These are phyloP conservation scores for Plasmodium inui DNA, from an alignment of 169 alveolate genomes.

Conservation along the genomic window DNA sequence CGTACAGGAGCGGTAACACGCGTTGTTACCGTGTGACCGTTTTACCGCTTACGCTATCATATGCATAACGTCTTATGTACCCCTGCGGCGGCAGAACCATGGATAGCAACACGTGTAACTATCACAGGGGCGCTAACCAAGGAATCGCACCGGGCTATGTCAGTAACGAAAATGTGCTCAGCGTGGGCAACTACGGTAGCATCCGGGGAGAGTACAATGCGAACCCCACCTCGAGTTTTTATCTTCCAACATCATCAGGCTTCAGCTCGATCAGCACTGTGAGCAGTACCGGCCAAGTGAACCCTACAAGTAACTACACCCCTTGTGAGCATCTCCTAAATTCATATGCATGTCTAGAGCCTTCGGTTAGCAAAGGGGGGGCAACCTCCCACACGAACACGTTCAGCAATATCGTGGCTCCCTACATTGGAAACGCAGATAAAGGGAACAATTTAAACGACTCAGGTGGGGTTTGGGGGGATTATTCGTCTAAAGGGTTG, in stretches of 20 bases:
- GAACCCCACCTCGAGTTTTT: neutral
- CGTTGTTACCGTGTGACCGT: neutral
- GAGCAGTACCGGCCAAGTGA: neutral
- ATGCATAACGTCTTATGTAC: neutral
- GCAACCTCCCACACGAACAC: neutral
- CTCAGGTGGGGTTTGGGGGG: neutral
- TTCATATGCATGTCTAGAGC: neutral
- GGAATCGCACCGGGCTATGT: neutral
- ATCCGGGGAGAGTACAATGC: neutral
- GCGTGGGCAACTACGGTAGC: constrained; percentile 6
- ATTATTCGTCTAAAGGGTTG: constrained; percentile 4
- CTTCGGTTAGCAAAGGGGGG: neutral
- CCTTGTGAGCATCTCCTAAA: neutral
- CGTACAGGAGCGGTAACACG: neutral
- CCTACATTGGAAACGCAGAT: neutral
- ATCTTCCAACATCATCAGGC: neutral
- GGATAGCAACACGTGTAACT: constrained; percentile 11
- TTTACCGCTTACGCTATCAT: neutral
- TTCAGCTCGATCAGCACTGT: neutral
- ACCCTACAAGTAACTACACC: neutral
- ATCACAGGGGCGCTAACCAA: neutral
- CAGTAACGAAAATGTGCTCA: constrained; percentile 10
- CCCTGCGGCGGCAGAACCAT: neutral
- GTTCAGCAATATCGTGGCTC: constrained; percentile 4
- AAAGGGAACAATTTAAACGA: constrained; percentile 22